phyloP scores from a whole-genome alignment of 192 early-diverging fungal species.

The Coemansia erecta region DNA sequence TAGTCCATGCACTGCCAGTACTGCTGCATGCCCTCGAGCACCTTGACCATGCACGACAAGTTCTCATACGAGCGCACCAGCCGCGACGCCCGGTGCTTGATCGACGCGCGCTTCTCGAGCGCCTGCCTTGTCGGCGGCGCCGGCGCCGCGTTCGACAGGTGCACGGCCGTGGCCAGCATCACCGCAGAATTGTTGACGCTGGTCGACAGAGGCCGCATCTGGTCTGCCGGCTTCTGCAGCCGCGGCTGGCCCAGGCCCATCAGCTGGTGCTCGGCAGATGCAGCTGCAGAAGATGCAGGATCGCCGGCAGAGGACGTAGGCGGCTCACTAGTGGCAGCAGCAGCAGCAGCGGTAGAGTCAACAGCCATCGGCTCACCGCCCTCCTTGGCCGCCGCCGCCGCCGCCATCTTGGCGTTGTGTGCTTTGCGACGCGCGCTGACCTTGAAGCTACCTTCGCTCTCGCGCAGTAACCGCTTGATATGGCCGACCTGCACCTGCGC shows the following conservation, averaged over 20 bases:
- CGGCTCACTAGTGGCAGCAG: neutral
- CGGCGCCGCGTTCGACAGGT: constrained; percentile 27
- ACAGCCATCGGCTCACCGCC: constrained; percentile 10
- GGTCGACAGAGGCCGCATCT: constrained; percentile 46
- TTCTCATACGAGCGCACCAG: constrained; percentile 48
- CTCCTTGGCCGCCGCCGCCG: constrained; percentile 10
- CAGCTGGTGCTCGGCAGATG: constrained; percentile 2
- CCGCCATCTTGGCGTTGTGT: constrained; percentile 11
- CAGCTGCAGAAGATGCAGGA: neutral
- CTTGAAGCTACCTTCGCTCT: constrained; percentile 50
- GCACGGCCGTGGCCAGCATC: constrained; percentile 40
- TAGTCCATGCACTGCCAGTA: constrained; percentile 57
- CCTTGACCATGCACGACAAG: constrained; percentile 53
- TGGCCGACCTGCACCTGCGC: constrained; percentile 54
- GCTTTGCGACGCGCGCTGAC: constrained; percentile 35
- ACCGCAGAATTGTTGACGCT: constrained; percentile 45
- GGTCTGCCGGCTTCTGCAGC: constrained; percentile 18
- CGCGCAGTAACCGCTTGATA: constrained; percentile 50
- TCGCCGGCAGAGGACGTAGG: neutral
- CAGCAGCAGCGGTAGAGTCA: neutral
- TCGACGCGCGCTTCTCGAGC: constrained; percentile 25
- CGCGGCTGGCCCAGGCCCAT: constrained; percentile 15
- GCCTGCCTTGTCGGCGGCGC: constrained; percentile 13
- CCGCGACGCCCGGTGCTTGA: constrained; percentile 26
- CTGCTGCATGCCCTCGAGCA: constrained; percentile 55